Percentiles rank a stretch among this genome's conserved stretches.
Evolutionary conservation across 306 rosid species (phyloP).

Genomic region (Fagus sylvatica): DNA sequence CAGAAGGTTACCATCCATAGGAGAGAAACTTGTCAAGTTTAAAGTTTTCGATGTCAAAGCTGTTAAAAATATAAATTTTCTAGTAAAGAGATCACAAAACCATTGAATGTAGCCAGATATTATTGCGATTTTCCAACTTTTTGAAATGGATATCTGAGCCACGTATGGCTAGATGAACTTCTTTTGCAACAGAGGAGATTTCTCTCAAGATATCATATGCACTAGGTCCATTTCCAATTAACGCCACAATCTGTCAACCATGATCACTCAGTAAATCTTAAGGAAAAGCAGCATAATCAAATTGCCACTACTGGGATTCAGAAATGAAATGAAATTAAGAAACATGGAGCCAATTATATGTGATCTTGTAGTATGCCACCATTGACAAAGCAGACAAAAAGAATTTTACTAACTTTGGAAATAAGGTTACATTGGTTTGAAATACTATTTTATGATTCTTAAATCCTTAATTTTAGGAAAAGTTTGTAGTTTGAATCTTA

Average conservation of each 20-base stretch:
- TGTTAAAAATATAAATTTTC: background rate
- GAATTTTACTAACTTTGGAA: background rate
- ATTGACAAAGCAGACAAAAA: background rate
- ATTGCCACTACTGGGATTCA: background rate
- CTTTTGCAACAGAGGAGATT: slow-evolving; percentile 4
- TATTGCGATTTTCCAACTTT: background rate
- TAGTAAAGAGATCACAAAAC: background rate
- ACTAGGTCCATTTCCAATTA: slow-evolving; percentile 11
- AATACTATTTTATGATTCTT: background rate
- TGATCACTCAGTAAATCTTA: background rate
- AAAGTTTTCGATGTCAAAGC: background rate
- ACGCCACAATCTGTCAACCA: background rate
- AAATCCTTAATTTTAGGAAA: background rate
- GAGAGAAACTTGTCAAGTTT: background rate
- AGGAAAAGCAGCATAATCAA: background rate
- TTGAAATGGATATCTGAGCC: background rate
- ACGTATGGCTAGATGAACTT: background rate
- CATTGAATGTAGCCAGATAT: slow-evolving; percentile 8
- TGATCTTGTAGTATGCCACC: background rate
- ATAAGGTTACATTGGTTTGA: background rate
- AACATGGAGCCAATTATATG: background rate
- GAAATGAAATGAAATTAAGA: background rate
- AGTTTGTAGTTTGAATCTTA: background rate
- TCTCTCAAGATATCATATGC: slow-evolving; percentile 6
- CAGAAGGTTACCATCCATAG: background rate